phyloP scores from a whole-genome alignment of 441 rosid species.

The Gossypium trilobum region DNA sequence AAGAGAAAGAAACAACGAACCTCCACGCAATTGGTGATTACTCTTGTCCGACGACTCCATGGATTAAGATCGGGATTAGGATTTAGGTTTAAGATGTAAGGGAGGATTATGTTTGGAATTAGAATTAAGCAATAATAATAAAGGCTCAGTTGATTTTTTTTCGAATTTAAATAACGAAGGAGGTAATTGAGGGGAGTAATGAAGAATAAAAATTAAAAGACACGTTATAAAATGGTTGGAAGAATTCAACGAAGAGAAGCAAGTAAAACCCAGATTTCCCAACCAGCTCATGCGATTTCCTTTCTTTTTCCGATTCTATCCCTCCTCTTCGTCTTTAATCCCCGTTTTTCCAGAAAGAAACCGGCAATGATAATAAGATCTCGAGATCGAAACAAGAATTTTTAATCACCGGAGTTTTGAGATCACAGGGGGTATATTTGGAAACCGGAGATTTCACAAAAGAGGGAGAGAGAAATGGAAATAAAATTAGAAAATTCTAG shows the following conservation, averaged over 20 bases:
- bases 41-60: slow-evolving; percentile 61
- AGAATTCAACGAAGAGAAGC: slow-evolving; percentile 31
- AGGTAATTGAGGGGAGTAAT: slow-evolving; percentile 59
- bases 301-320: slow-evolving; percentile 5
- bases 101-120: slow-evolving; percentile 13
- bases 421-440: neutral
- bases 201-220: slow-evolving; percentile 54
- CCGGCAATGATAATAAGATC: neutral
- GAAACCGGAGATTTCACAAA: neutral
- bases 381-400: neutral
- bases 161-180: slow-evolving; percentile 41
- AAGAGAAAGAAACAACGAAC: slow-evolving; percentile 23
- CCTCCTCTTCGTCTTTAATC: neutral
- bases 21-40: slow-evolving; percentile 56
- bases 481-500: neutral
- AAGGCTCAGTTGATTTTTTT: slow-evolving; percentile 37
- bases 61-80: slow-evolving; percentile 6
- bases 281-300: slow-evolving; percentile 75
- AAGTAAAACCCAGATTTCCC: slow-evolving; percentile 43
- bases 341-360: neutral
- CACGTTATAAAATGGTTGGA: slow-evolving; percentile 49
- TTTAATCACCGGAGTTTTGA: neutral
- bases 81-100: neutral
- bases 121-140: slow-evolving; percentile 24
- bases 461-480: neutral